A percentile compares a stretch with the other conserved stretches of the same genome.
Conservation (phyloP, 78 protist species). For the Dictyostelium firmibasis region DNA sequence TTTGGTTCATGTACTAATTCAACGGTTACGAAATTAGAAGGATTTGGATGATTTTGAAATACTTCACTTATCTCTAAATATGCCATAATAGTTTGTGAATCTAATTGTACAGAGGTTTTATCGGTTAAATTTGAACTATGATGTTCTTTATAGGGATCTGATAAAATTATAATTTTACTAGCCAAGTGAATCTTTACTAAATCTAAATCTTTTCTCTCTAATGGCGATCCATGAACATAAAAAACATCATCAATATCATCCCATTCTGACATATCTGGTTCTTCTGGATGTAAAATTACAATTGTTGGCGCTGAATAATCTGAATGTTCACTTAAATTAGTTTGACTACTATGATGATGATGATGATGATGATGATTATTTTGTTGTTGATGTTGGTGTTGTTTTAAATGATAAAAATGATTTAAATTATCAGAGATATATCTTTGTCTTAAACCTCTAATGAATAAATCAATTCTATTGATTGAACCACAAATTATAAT, state of each 20-base stretch:
- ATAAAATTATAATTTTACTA: slow-evolving; percentile 42
- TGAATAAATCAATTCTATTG: slow-evolving; percentile 39
- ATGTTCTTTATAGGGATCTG: slow-evolving; percentile 55
- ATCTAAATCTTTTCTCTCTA: slow-evolving; percentile 70
- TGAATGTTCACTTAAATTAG: not conserved
- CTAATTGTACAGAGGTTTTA: slow-evolving; percentile 62
- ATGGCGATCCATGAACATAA: slow-evolving; percentile 47
- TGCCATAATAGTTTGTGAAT: slow-evolving; percentile 69
- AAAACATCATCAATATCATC: slow-evolving; percentile 65
- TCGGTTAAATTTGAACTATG: slow-evolving; percentile 21
- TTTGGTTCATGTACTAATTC: slow-evolving; percentile 76
- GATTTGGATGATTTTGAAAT: slow-evolving; percentile 13
- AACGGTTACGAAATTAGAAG: slow-evolving; percentile 21
- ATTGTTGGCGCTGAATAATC: slow-evolving; percentile 17
- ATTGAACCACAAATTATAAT: slow-evolving; percentile 74
- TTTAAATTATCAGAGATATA: slow-evolving; percentile 55
- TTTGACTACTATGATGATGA: not conserved
- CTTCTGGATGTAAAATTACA: slow-evolving; percentile 69
- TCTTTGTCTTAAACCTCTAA: slow-evolving; percentile 64
- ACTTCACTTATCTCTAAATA: slow-evolving; percentile 57
- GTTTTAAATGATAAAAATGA: slow-evolving; percentile 43
- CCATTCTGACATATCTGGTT: slow-evolving; percentile 78
- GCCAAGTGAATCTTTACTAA: slow-evolving; percentile 32
- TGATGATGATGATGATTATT: not conserved
- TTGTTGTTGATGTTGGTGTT: not conserved